phyloP scores from a whole-genome alignment of 2,329 filamentous ascomycete species.

The Fusarium piperis region DNA sequence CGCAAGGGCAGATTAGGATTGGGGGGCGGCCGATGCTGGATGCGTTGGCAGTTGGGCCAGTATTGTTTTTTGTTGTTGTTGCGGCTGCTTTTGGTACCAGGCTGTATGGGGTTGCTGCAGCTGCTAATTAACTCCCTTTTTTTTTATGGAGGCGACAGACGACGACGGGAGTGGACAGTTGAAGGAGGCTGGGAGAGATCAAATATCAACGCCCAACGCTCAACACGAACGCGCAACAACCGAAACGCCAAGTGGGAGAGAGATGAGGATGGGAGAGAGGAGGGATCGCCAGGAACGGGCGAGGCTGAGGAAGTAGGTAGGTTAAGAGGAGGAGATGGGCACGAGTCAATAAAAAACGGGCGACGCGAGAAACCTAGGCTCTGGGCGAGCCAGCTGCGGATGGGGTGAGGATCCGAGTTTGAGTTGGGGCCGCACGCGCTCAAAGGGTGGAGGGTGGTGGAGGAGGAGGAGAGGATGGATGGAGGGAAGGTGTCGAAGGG shows the following conservation, averaged over 20 bases:
- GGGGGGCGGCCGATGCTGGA: constrained; percentile 35
- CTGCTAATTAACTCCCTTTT: constrained; percentile 40
- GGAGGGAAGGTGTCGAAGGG: constrained; percentile 10
- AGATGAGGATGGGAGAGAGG: constrained; percentile 14
- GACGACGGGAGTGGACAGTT: neutral
- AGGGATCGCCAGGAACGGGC: constrained; percentile 28
- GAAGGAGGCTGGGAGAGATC: constrained; percentile 18
- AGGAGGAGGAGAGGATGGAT: neutral
- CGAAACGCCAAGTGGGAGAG: constrained; percentile 12
- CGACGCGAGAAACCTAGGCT: constrained; percentile 17
- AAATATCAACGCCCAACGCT: constrained; percentile 24
- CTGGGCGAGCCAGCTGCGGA: constrained; percentile 31
- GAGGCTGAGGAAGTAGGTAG: constrained; percentile 23
- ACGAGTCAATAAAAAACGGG: neutral
- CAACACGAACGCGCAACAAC: constrained; percentile 18
- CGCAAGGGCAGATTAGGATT: constrained; percentile 32
- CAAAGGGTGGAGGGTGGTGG: constrained; percentile 20
- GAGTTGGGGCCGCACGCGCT: constrained; percentile 40
- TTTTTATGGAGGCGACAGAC: constrained; percentile 16
- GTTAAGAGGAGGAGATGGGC: constrained; percentile 31
- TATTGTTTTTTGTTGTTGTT: constrained; percentile 35
- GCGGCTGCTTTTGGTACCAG: constrained; percentile 12
- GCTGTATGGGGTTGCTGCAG: constrained; percentile 29
- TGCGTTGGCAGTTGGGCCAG: constrained; percentile 30
- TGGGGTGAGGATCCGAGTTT: constrained; percentile 39